Percentiles rank a stretch among this genome's conserved stretches.
phyloP scores from a whole-genome alignment of 2,329 filamentous ascomycete genomes.

The Cercospora sp. region DNA sequence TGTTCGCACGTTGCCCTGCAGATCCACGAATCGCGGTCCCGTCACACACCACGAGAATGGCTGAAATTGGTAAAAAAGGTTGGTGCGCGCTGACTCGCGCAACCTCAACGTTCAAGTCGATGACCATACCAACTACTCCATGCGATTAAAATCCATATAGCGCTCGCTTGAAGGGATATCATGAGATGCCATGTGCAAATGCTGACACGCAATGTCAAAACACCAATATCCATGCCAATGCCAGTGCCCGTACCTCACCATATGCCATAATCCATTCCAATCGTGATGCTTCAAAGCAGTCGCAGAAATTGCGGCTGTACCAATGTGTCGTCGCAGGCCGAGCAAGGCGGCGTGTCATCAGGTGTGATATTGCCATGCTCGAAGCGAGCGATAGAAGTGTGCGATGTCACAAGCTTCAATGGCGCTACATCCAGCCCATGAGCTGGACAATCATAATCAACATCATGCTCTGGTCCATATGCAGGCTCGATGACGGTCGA shows the following conservation, averaged over 20 bases:
- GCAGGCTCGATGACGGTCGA: not conserved
- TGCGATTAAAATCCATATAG: not conserved
- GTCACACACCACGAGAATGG: not conserved
- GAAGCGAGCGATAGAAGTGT: not conserved
- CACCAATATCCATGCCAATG: not conserved
- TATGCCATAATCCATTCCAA: not conserved
- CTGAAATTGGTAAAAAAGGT: not conserved
- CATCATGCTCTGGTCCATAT: not conserved
- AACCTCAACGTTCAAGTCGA: not conserved
- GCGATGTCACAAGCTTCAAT: conserved; percentile 5
- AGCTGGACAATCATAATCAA: not conserved
- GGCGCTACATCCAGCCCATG: not conserved
- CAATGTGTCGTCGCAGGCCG: not conserved
- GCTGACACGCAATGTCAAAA: not conserved
- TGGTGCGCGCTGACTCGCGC: not conserved
- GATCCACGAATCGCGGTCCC: not conserved
- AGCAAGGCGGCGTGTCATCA: not conserved
- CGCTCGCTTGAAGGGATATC: not conserved
- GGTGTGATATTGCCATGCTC: conserved; percentile 4
- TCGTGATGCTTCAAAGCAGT: conserved; percentile 4
- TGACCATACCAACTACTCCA: not conserved
- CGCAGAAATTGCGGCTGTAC: not conserved
- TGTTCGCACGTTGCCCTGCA: not conserved
- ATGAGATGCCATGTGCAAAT: not conserved
- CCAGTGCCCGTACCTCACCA: not conserved